Evolutionary conservation across 306 rosid species (phyloP).

Genomic region (Cicer cuneatum): DNA sequence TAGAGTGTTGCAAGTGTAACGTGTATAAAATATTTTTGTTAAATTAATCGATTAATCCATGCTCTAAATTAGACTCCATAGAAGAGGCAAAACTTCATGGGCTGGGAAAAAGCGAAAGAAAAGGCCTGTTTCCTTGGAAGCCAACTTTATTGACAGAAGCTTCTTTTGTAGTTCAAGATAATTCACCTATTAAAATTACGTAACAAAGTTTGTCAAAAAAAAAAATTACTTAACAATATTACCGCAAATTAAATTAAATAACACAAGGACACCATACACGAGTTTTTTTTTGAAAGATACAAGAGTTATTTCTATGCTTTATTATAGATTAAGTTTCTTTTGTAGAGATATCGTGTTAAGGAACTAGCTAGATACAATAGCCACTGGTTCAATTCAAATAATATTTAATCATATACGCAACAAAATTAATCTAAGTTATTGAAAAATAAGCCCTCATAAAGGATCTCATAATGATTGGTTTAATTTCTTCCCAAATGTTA

Average conservation of each 20-base stretch:
- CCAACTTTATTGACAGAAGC: slow-evolving; percentile 6
- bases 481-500: neutral
- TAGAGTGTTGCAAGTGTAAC: too few relatives aligned
- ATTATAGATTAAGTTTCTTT: neutral
- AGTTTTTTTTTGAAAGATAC: neutral
- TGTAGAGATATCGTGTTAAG: neutral
- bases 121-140: slow-evolving; percentile 37
- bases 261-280: slow-evolving; percentile 13
- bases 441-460: slow-evolving; percentile 1
- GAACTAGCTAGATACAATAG: neutral
- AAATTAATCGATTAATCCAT: neutral
- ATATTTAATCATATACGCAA: neutral
- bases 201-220: neutral
- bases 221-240: neutral
- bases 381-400: neutral
- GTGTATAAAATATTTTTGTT: too few relatives aligned
- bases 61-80: slow-evolving; percentile 5
- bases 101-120: slow-evolving; percentile 16
- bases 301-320: neutral
- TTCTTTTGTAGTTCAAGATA: slow-evolving; percentile 37
- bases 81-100: slow-evolving; percentile 11
- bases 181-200: neutral
- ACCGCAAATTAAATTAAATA: slow-evolving; percentile 31
- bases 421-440: neutral
- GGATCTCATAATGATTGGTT: neutral